Evolutionary conservation across 805 yeast genomes (phyloP), one percentile per base, ranked within the genome.

Genomic region (Ogataea dorogensis): DNA sequence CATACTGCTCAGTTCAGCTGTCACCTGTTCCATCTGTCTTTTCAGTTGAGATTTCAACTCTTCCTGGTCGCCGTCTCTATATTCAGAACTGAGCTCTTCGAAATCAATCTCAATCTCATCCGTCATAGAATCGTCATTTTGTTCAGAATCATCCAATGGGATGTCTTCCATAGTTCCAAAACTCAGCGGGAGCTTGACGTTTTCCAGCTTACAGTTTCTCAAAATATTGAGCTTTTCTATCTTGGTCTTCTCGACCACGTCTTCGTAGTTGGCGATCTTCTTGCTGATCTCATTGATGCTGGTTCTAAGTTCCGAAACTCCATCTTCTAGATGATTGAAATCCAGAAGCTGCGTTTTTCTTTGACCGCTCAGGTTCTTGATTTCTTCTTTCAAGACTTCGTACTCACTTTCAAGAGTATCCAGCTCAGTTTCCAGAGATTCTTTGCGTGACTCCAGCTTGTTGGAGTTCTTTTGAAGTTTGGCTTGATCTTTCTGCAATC

Each of bases 201-300:
- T 81, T 36, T 85, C 85, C 40, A 89, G 71, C 50, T 84, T 86
- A 60, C 95, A 85, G 44, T 75, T 77, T 44, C 80, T 78, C 42
- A 88, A 65, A 13, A 76, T 64, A 44, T 75, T 73, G 7, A 76
- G 62, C 50, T 81, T 73, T 32, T 79, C 85, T 20, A 75, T 53
- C 41, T 73, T 76, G 5, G 67, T 50, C 40, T 72, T 73, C 24
- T 79, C 78, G 5, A 75, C 49, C 17, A 68, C 70, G 46, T 79
- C 86, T 46, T 77, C 79, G 5, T 66, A 46, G 6, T 55, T 57
- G 4, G 66, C 62, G 30, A 67, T 42, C 46, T 63, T 55, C 51
- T 69, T 63, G 44, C 54, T 43, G 26, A 51, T 10, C 27, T 47
- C 40, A 3, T 48, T 43, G 2, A 69, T 42, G 18, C 70, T 70